Evolutionary conservation across 768 basidiomycete genomes (phyloP), one percentile per base, ranked within the genome.

Genomic region (Tubosaeta brunneosetosa): DNA sequence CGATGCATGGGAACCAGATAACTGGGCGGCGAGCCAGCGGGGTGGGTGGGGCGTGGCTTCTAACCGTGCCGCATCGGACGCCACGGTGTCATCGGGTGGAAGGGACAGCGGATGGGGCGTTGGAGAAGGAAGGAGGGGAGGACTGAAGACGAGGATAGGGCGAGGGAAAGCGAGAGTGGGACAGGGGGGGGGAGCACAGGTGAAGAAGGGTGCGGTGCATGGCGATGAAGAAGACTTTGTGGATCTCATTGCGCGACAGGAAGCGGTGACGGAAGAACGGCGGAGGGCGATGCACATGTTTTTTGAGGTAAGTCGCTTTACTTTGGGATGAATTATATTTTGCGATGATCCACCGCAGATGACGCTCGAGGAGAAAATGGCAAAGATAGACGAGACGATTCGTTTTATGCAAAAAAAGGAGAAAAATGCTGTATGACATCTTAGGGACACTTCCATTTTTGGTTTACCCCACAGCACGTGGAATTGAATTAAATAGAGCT

Each of bases 341-440:
- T 14, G 38, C 19, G 48, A 32, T 33, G 31, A 25, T 14, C n/a
- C 33, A 56, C 53, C 14, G n/a, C 51, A 84, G 83, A 76, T 84
- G 74, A 65, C 80, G 3, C 77, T 82, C 3, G 68, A 82, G 26
- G 71, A 80, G 38, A 83, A 84, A 57, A 57, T 84, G 1, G 58
- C 71, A 50, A 75, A 75, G 53, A 84, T 84, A 25, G 61, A 77
- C 45, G 77, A 79, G 55, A 66, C 77, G 7, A 74, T 83, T 53
- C 69, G 66, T 32, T 68, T 66, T 48, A 65, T 82, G 17, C 72
- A 58, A 31, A 55, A 29, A 32, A 55, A 22, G 22, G 22, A 22
- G 22, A 22, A 52, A 45, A 53, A 62, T 12, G 51, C 42, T 5
- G 14, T 47, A 10, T 60, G 31, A 31, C 50, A 22, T 27, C 22